phyloP scores from a whole-genome alignment of 176 grass and related monocot species.

The Triticum monococcum region DNA sequence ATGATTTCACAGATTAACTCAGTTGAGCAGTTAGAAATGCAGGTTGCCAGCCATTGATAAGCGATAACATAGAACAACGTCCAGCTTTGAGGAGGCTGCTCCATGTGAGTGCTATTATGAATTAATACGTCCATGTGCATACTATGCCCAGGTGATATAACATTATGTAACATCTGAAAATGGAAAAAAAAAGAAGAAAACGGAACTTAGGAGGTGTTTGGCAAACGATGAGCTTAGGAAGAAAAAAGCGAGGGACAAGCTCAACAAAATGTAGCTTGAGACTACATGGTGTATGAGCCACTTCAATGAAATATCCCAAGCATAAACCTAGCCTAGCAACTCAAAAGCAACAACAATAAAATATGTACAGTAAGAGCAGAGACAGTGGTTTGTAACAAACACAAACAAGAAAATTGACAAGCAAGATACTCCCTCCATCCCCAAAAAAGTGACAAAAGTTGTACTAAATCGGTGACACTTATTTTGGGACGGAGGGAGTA shows the following conservation, averaged over 20 bases:
- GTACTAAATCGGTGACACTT: no score
- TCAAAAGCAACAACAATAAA: not conserved
- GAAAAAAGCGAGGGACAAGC: no score
- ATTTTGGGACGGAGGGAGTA: no score
- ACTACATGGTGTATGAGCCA: not conserved
- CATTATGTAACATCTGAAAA: not conserved
- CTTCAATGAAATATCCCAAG: not conserved
- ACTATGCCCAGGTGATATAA: not conserved
- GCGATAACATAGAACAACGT: not conserved
- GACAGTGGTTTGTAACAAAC: not conserved
- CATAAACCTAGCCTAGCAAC: not conserved
- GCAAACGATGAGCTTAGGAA: no score
- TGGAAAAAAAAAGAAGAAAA: not conserved
- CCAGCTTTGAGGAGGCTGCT: not conserved
- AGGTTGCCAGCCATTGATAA: not conserved
- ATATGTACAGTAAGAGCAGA: not conserved
- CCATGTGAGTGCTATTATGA: not conserved
- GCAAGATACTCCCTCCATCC: not conserved
- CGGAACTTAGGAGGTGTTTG: not conserved
- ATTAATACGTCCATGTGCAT: not conserved
- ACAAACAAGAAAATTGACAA: not conserved
- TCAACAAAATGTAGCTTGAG: no score
- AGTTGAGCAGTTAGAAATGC: not conserved
- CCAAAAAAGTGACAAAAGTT: no score
- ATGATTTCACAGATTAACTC: not conserved